Conservation (phyloP, 2,329 filamentous ascomycete species). For the Colletotrichum australisinense region DNA sequence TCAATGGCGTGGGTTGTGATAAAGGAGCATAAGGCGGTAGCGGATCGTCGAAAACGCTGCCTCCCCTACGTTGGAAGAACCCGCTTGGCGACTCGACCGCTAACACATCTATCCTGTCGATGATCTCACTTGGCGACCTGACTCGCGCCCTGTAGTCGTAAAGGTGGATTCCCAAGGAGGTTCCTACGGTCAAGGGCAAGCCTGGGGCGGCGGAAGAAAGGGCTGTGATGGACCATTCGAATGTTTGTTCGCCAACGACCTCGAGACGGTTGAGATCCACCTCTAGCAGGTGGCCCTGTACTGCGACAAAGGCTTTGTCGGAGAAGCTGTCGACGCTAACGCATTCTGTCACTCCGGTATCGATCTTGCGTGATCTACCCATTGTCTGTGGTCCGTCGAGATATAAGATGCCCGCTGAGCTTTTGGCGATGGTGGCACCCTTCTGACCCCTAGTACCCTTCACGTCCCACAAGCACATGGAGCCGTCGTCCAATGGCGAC, state of each 20-base stretch:
- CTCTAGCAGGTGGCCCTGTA: constrained; percentile 81
- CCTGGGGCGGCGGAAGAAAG: constrained; percentile 76
- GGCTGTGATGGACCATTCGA: constrained; percentile 85
- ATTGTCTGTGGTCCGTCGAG: constrained; percentile 60
- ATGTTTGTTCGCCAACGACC: constrained; percentile 76
- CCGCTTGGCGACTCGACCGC: constrained; percentile 44
- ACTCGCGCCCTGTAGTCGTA: constrained; percentile 75
- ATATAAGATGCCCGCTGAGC: constrained; percentile 74
- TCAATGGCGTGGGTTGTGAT: constrained; percentile 83
- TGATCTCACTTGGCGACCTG: constrained; percentile 43
- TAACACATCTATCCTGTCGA: constrained; percentile 32
- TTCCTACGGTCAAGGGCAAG: constrained; percentile 85
- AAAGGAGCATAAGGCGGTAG: constrained; percentile 75
- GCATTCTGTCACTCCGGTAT: constrained; percentile 80
- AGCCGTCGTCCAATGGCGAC: constrained; percentile 86
- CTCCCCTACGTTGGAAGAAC: constrained; percentile 44
- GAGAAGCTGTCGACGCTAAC: constrained; percentile 80
- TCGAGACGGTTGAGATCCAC: constrained; percentile 82
- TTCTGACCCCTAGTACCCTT: constrained; percentile 64
- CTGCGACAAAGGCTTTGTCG: constrained; percentile 81
- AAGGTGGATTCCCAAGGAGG: constrained; percentile 82
- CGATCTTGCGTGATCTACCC: constrained; percentile 72
- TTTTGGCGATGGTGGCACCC: constrained; percentile 75
- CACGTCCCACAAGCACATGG: constrained; percentile 88
- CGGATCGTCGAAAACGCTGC: constrained; percentile 62